A percentile compares a stretch with the other conserved stretches of the same genome.
Evolutionary conservation across 257 asterid species (phyloP).

Genomic region (Catharanthus roseus): DNA sequence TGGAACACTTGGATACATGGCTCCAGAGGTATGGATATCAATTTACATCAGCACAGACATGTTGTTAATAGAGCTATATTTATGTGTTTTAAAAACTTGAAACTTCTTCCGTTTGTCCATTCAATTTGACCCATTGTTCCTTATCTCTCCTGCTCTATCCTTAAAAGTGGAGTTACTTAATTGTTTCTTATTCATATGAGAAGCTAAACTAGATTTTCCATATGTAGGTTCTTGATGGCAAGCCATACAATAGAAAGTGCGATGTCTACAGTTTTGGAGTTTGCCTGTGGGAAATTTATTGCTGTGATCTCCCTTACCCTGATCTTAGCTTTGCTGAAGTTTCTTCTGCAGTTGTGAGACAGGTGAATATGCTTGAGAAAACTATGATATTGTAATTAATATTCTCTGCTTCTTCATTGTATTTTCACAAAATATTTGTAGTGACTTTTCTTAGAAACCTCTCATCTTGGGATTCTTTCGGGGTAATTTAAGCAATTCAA

Average conservation of each 20-base stretch:
- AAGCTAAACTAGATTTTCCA: background rate
- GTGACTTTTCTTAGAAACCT: background rate
- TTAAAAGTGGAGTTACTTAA: background rate
- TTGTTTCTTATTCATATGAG: background rate
- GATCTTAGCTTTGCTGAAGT: constrained; percentile 90
- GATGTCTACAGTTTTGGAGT: constrained; percentile 92
- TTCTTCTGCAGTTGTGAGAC: constrained; percentile 91
- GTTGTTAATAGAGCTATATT: too few relatives aligned
- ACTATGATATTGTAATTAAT: background rate
- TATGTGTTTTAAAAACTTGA: background rate
- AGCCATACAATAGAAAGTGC: constrained; percentile 91
- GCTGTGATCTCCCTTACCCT: constrained; percentile 84
- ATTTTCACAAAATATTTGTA: background rate
- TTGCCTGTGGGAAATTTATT: constrained; percentile 91
- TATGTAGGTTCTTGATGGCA: constrained; percentile 82
- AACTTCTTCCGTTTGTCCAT: background rate
- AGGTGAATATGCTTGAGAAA: constrained; percentile 33
- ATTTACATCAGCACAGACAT: too few relatives aligned
- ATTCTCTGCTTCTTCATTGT: background rate
- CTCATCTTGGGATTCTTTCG: background rate
- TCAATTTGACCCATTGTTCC: background rate
- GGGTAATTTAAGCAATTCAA: background rate
- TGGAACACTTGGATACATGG: constrained; percentile 97
- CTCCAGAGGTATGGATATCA: constrained; percentile 67
- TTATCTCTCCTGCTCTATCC: background rate